Conservation (phyloP, 2,329 filamentous ascomycete genomes). For the Aspergillus sp. region DNA sequence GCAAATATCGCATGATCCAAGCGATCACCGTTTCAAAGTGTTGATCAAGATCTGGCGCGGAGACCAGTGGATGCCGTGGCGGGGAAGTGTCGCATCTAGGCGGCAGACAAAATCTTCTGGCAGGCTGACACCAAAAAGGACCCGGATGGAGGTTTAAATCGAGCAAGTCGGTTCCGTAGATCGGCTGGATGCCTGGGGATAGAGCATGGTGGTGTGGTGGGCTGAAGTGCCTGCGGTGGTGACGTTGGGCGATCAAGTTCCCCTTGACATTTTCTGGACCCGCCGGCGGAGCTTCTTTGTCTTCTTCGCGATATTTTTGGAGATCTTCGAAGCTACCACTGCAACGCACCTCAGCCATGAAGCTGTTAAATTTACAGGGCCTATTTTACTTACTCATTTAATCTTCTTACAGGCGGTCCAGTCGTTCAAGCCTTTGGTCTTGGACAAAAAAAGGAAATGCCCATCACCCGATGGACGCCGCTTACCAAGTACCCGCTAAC, state of each 20-base stretch:
- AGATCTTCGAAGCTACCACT: too few species aligned
- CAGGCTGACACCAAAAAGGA: too few species aligned
- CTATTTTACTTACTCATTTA: not conserved
- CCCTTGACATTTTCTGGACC: not conserved
- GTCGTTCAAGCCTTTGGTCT: not conserved
- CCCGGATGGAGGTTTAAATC: too few species aligned
- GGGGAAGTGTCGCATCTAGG: slow-evolving; percentile 19
- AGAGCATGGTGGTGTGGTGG: too few species aligned
- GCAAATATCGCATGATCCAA: slow-evolving; percentile 13
- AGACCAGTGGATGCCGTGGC: slow-evolving; percentile 9
- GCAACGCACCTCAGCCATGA: too few species aligned
- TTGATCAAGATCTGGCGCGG: slow-evolving; percentile 12
- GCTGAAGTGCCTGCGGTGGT: not conserved
- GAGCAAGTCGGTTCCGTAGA: too few species aligned
- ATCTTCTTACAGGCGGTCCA: not conserved
- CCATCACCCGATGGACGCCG: slow-evolving; percentile 13
- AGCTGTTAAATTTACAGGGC: too few species aligned
- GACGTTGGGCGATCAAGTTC: not conserved
- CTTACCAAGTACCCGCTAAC: slow-evolving; percentile 18
- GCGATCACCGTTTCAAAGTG: not conserved
- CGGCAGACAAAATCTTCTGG: slow-evolving; percentile 1
- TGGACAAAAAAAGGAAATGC: slow-evolving; percentile 1
- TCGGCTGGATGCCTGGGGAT: too few species aligned
- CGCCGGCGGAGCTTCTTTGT: too few species aligned
- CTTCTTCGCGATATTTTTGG: too few species aligned